These are phyloP conservation scores for Termitomyces sp. DNA, from an alignment of 768 basidiomycete species.

Conservation along the genomic window DNA sequence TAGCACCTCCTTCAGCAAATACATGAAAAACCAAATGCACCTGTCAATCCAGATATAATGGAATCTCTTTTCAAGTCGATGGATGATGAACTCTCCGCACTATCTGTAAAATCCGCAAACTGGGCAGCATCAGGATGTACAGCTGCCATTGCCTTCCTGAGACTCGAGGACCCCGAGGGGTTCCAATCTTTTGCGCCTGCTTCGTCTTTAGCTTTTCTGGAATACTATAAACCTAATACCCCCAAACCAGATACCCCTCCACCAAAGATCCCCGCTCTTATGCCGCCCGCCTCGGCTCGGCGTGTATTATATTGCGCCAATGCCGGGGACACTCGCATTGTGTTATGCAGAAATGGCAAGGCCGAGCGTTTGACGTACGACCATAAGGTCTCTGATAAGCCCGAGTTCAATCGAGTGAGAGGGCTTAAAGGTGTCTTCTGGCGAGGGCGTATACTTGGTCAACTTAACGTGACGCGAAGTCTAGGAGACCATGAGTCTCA, in stretches of 20 bases:
- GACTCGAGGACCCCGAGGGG: constrained; percentile 10
- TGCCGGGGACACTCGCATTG: constrained; percentile 11
- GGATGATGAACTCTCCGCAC: constrained; percentile 7
- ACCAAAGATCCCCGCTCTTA: background rate
- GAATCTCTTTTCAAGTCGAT: constrained; percentile 9
- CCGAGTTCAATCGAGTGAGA: constrained; percentile 10
- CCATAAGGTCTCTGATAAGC: constrained; percentile 10
- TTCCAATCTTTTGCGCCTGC: constrained; percentile 5
- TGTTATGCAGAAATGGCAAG: constrained; percentile 7
- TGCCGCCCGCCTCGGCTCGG: constrained; percentile 1
- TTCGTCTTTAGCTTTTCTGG: background rate
- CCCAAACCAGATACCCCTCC: background rate
- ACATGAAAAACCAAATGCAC: constrained; percentile 8
- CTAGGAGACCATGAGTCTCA: constrained; percentile 13
- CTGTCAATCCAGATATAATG: constrained; percentile 7
- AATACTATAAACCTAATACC: constrained; percentile 4
- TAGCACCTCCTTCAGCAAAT: constrained; percentile 11
- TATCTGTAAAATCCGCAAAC: constrained; percentile 8
- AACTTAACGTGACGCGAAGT: constrained; percentile 13
- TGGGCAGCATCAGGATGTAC: constrained; percentile 15
- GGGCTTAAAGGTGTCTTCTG: constrained; percentile 12
- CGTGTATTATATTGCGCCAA: constrained; percentile 14
- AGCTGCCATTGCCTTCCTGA: constrained; percentile 12
- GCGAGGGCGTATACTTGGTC: constrained; percentile 13
- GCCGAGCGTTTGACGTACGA: constrained; percentile 13